Percentiles rank a stretch among this genome's conserved stretches.
phyloP scores from a whole-genome alignment of 2,329 filamentous ascomycete genomes.

The Diaporthe caulivora region DNA sequence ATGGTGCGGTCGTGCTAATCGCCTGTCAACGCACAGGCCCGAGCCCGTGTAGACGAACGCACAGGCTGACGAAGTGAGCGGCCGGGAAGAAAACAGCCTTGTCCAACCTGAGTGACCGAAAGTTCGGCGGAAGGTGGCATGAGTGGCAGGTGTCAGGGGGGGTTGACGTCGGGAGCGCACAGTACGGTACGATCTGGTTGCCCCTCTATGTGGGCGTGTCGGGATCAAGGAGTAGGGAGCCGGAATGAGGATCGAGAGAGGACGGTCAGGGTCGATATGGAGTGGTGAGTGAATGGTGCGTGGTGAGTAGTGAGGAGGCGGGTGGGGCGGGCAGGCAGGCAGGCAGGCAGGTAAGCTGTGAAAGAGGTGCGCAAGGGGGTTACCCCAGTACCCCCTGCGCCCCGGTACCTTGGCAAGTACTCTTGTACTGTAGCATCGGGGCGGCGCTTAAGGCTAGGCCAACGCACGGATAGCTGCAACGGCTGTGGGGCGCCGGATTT shows the following conservation, averaged over 20 bases:
- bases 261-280: not conserved
- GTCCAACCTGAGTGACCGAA: not conserved
- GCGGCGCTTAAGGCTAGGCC: conserved; percentile 1
- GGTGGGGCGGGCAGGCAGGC: not conserved
- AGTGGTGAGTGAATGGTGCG: no score
- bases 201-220: not conserved
- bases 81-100: not conserved
- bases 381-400: no score
- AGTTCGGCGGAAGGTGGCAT: not conserved
- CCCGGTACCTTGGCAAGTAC: no score
- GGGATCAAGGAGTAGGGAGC: conserved; percentile 1
- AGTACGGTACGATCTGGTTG: not conserved
- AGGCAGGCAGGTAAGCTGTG: not conserved
- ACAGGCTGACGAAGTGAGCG: not conserved
- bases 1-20: not conserved
- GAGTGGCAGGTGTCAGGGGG: conserved; percentile 2
- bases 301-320: no score
- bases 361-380: no score
- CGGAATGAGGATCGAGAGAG: not conserved
- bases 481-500: conserved; percentile 20
- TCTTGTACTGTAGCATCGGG: conserved; percentile 1
- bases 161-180: not conserved
- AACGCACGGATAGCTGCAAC: conserved; percentile 12
- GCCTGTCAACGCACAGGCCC: not conserved
- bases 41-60: not conserved